Percentiles rank a stretch among this genome's conserved stretches.
phyloP scores from a whole-genome alignment of 352 stramenopile genomes.

The Globisporangium acanthophoron region DNA sequence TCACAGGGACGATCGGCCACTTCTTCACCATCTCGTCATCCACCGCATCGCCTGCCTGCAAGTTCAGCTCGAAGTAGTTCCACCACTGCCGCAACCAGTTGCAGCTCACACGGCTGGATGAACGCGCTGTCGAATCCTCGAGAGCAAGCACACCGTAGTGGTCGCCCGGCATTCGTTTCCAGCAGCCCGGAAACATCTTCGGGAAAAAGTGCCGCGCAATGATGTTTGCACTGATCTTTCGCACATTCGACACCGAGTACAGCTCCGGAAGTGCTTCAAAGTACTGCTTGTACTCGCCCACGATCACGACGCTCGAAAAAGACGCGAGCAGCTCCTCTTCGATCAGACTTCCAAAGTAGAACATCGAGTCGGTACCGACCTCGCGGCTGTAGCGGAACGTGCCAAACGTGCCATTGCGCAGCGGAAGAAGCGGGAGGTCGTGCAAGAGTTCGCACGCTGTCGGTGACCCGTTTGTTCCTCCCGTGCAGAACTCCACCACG shows the following conservation, averaged over 20 bases:
- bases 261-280: constrained; percentile 40
- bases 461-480: constrained; percentile 1
- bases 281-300: constrained; percentile 29
- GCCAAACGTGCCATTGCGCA: constrained; percentile 40
- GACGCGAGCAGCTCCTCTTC: constrained; percentile 46
- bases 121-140: constrained; percentile 3
- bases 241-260: constrained; percentile 44
- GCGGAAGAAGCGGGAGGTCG: constrained; percentile 34
- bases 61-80: constrained; percentile 38
- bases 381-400: constrained; percentile 13
- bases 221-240: constrained; percentile 20
- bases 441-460: constrained; percentile 21
- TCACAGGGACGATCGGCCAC: constrained; percentile 40
- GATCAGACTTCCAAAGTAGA: constrained; percentile 37
- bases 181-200: constrained; percentile 26
- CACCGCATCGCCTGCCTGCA: constrained; percentile 23
- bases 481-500: constrained; percentile 49
- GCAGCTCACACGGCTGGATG: constrained; percentile 11
- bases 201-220: constrained; percentile 41
- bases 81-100: constrained; percentile 51
- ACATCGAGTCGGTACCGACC: constrained; percentile 5
- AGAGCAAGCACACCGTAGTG: constrained; percentile 27
- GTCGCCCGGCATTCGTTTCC: constrained; percentile 15
- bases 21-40: constrained; percentile 20
- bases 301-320: constrained; percentile 36